Evolutionary conservation across 2,329 filamentous ascomycete genomes (phyloP), one percentile per base, ranked within the genome.

Genomic region (Fusarium sp.): DNA sequence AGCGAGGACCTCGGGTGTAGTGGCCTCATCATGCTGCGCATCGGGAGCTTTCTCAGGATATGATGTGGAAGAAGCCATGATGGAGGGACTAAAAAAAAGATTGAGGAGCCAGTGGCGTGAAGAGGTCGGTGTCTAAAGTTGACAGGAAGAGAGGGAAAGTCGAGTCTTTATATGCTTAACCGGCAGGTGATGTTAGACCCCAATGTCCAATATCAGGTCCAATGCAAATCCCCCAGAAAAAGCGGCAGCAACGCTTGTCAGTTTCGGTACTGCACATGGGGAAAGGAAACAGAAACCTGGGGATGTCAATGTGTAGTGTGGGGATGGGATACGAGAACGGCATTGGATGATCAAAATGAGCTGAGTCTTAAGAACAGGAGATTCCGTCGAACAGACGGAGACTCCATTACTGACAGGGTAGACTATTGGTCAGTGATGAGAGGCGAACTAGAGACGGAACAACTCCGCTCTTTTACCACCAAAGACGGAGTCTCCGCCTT

Each of bases 21-120:
- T 36, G 12, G 59, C 51, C 47, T 75, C 72, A n/a, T 76, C 69
- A 55, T 77, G 75, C 10, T 73, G 65, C 26, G 75, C 44, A 26
- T 70, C 69, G 9, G 65, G 41, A 3, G 62, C 58, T 54, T 75
- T 74, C 20, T 75, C 68, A 3, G 50, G 53, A 38, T 52, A 31
- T 20, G 60, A 23, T 42, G 62, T 60, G 8, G 64, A 30, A 15
- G 70, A 65, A 10, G 76, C 65, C 77, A 78, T 78, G 37, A 26
- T 61, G 44, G n/a, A 11, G 15, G 4, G 5, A 13, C 23, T 28
- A 16, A 7, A 33, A 40, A 3, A 10, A 30, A 18, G 12, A 11
- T 6, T 12, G 10, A 13, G 11, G 16, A n/a, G 23, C 8, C 30
- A 46, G 44, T 6, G 16, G 18, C 9, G 6, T 42, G 13, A 6